Conservation (phyloP, 2,329 filamentous ascomycete species). For the Gnomoniopsis smithogilvyi region DNA sequence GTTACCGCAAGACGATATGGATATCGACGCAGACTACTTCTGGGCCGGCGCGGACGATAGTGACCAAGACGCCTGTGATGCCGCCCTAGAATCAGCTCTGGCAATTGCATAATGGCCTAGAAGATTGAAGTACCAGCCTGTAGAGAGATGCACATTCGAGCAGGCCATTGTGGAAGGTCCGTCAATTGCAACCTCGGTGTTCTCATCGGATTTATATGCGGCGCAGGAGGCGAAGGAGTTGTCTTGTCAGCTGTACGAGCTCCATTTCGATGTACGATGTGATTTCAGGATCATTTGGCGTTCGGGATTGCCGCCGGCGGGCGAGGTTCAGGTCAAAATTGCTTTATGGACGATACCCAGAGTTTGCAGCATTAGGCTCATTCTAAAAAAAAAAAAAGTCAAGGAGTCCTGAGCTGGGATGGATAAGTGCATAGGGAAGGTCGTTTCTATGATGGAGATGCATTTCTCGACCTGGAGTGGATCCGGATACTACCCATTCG, state of each 20-base stretch:
- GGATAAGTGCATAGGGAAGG: background rate
- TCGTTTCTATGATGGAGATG: background rate
- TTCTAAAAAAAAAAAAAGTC: constrained; percentile 7
- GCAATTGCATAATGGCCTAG: constrained; percentile 36
- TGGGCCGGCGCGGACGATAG: constrained; percentile 59
- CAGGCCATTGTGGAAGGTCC: background rate
- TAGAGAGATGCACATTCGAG: background rate
- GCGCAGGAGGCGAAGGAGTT: constrained; percentile 4
- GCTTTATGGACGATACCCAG: constrained; percentile 29
- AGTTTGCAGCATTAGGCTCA: constrained; percentile 5
- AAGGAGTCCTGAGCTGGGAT: background rate
- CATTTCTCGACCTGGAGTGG: background rate
- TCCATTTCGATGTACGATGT: background rate
- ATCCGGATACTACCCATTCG: background rate
- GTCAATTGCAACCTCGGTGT: constrained; percentile 14
- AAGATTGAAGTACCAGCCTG: background rate
- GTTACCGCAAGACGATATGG: constrained; percentile 50
- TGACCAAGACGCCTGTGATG: constrained; percentile 52
- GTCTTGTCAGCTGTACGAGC: background rate
- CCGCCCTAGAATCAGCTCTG: constrained; percentile 54
- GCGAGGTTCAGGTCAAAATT: constrained; percentile 11
- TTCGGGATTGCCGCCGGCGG: constrained; percentile 6
- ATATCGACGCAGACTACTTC: constrained; percentile 53
- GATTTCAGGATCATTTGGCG: constrained; percentile 1
- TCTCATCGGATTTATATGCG: constrained; percentile 8